A percentile compares a stretch with the other conserved stretches of the same genome.
phyloP scores from a whole-genome alignment of 768 basidiomycete species.

The Kwoniella dejecticola region DNA sequence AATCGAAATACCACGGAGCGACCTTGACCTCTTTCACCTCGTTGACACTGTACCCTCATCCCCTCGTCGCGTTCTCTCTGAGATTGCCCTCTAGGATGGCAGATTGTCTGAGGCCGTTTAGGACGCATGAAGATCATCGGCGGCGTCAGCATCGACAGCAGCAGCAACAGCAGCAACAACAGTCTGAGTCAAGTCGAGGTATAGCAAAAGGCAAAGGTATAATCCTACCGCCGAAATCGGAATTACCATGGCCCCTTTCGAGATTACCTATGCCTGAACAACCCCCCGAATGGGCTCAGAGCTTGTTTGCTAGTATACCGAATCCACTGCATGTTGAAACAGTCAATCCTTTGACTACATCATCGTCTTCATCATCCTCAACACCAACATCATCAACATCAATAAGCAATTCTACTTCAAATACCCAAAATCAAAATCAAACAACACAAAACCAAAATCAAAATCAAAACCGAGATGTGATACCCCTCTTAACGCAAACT shows the following conservation, averaged over 20 bases:
- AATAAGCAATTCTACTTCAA: background rate
- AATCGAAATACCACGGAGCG: slow-evolving; percentile 71
- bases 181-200: too few relatives aligned
- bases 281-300: slow-evolving; percentile 15
- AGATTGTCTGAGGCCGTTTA: slow-evolving; percentile 37
- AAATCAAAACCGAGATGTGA: too few relatives aligned
- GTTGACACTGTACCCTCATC: slow-evolving; percentile 83
- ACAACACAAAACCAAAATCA: slow-evolving; percentile 3
- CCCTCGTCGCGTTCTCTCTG: slow-evolving; percentile 84
- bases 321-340: slow-evolving; percentile 2
- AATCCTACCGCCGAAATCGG: slow-evolving; percentile 6
- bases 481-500: too few relatives aligned
- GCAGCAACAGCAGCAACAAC: too few relatives aligned
- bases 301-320: slow-evolving; percentile 8
- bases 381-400: background rate
- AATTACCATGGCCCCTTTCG: slow-evolving; percentile 17
- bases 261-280: slow-evolving; percentile 19
- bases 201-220: too few relatives aligned
- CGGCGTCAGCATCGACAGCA: background rate
- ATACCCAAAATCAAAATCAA: background rate
- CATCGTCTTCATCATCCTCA: slow-evolving; percentile 5
- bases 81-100: slow-evolving; percentile 90
- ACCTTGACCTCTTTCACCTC: slow-evolving; percentile 93
- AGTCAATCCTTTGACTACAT: background rate
- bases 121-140: slow-evolving; percentile 4